Conservation (phyloP, 2,329 filamentous ascomycete genomes). For the Botrytis pseudocinerea region DNA sequence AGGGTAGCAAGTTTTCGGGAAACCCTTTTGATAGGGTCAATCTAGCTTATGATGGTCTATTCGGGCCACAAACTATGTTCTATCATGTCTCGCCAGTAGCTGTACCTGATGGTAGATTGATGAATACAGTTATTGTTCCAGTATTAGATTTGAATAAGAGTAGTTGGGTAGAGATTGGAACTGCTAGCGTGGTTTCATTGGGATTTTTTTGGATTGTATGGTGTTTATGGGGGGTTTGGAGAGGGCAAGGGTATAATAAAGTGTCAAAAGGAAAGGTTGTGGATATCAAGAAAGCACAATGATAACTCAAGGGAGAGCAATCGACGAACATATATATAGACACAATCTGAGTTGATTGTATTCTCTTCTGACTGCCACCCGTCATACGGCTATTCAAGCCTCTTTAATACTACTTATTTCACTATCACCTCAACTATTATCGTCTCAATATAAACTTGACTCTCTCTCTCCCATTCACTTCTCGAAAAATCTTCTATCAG, state of each 20-base stretch:
- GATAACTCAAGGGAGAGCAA: constrained; percentile 20
- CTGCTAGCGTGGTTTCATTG: constrained; percentile 57
- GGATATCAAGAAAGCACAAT: constrained; percentile 31
- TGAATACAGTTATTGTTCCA: constrained; percentile 61
- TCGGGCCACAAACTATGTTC: constrained; percentile 75
- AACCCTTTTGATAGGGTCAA: constrained; percentile 86
- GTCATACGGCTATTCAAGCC: background rate
- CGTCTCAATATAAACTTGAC: background rate
- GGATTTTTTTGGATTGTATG: constrained; percentile 72
- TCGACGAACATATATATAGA: background rate
- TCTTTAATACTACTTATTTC: background rate
- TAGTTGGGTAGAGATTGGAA: constrained; percentile 53
- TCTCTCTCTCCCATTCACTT: background rate
- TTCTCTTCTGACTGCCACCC: too few species aligned
- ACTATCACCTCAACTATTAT: background rate
- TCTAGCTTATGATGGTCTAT: constrained; percentile 82
- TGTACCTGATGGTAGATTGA: constrained; percentile 42
- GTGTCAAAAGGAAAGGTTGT: constrained; percentile 2
- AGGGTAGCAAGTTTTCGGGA: constrained; percentile 64
- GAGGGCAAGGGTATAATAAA: constrained; percentile 33
- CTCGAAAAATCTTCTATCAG: background rate
- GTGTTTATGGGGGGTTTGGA: constrained; percentile 40
- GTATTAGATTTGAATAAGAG: constrained; percentile 59
- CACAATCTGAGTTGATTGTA: constrained; percentile 1
- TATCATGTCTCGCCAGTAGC: constrained; percentile 67